Conservation (phyloP, 495 filamentous ascomycete genomes). For the Jackrogersella multiformis region DNA sequence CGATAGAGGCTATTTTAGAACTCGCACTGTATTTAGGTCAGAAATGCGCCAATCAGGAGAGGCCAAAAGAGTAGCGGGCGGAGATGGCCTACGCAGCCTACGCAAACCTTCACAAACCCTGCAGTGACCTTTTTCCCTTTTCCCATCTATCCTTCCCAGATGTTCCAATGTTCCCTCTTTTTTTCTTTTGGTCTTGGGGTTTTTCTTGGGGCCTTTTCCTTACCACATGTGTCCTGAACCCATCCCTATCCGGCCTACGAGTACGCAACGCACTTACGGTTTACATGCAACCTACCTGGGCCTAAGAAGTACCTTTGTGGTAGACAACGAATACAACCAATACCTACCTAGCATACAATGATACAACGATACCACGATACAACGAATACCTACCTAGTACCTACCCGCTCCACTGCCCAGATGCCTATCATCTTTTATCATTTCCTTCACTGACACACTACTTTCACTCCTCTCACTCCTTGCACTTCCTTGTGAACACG, state of each 20-base stretch:
- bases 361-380: constrained; percentile 13
- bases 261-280: constrained; percentile 29
- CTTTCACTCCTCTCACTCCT: neutral
- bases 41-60: constrained; percentile 25
- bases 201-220: constrained; percentile 6
- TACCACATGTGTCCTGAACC: constrained; percentile 32
- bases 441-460: constrained; percentile 2
- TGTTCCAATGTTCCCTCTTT: constrained; percentile 11
- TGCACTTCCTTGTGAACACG: constrained; percentile 2
- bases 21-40: constrained; percentile 24
- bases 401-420: constrained; percentile 25
- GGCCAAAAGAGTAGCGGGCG: constrained; percentile 17
- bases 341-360: too few species aligned
- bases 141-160: too few species aligned
- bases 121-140: constrained; percentile 1
- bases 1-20: constrained; percentile 9
- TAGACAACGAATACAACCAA: too few species aligned
- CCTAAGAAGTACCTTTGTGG: too few species aligned
- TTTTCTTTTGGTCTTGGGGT: too few species aligned
- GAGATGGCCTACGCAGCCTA: constrained; percentile 43
- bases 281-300: constrained; percentile 22
- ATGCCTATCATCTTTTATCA: constrained; percentile 11
- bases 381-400: too few species aligned
- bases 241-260: constrained; percentile 22
- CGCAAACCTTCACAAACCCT: constrained; percentile 30